Percentiles rank a stretch among this genome's conserved stretches.
Conservation (phyloP, 164 flowering plant genomes). For the Vitis labrusca region DNA sequence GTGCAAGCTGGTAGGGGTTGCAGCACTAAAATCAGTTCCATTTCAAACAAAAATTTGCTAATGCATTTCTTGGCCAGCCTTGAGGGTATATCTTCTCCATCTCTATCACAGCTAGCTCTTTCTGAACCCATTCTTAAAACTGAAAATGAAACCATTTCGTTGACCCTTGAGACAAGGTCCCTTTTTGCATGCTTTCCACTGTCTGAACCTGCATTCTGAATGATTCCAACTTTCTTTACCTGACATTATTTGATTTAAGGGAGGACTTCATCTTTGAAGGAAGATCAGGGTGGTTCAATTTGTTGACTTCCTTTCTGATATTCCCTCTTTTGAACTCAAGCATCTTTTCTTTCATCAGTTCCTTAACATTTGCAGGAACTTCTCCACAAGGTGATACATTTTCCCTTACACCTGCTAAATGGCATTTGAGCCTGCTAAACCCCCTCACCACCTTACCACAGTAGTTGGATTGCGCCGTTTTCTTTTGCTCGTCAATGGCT, state of each 20-base stretch:
- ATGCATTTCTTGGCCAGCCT: slow-evolving; percentile 30
- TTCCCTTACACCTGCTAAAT: slow-evolving; percentile 50
- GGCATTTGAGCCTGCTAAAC: slow-evolving; percentile 46
- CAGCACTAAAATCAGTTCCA: slow-evolving; percentile 43
- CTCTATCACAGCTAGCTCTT: slow-evolving; percentile 2
- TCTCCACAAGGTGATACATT: slow-evolving; percentile 43
- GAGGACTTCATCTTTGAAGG: slow-evolving; percentile 15
- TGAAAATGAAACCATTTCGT: neutral
- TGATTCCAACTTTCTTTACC: slow-evolving; percentile 14
- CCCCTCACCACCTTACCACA: slow-evolving; percentile 48
- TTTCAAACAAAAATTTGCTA: slow-evolving; percentile 55
- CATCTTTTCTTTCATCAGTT: slow-evolving; percentile 26
- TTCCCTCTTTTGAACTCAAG: slow-evolving; percentile 17
- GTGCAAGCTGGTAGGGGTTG: slow-evolving; percentile 37
- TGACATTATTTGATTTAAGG: slow-evolving; percentile 8
- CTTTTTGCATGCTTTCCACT: slow-evolving; percentile 12
- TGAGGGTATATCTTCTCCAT: slow-evolving; percentile 11
- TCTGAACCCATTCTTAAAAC: slow-evolving; percentile 5
- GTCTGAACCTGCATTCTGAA: slow-evolving; percentile 1
- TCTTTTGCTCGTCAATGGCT: slow-evolving; percentile 25
- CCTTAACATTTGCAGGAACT: slow-evolving; percentile 42
- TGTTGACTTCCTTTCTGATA: slow-evolving; percentile 21
- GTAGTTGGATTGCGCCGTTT: slow-evolving; percentile 45
- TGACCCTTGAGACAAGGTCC: slow-evolving; percentile 3
- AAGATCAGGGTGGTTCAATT: slow-evolving; percentile 15